Evolutionary conservation across 805 yeast species (phyloP), one percentile per base, ranked within the genome.

Genomic region (Naumovozyma dairenensis): DNA sequence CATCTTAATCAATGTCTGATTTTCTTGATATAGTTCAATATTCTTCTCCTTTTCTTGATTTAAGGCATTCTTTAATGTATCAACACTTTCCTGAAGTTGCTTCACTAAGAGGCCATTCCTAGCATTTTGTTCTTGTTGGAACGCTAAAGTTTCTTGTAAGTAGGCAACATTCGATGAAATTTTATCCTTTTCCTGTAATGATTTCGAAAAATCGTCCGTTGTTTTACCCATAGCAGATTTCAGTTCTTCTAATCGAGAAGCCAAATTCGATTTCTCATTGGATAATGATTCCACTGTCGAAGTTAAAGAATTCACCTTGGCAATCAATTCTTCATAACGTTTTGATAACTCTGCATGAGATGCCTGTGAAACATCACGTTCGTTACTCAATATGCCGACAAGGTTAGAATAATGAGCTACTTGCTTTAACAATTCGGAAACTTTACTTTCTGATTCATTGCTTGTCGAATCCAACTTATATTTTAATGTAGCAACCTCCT

Each of bases 1-100:
- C 38, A 66, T 67, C 40, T 66, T 76, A 18, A 69, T 71, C 28
- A 80, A 50, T 1, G 80, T 69, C 46, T 74, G 76, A 46, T 77
- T 80, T 49, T 81, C 92, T 53, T 81, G 84, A 16, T 64, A 58
- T 4, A 76, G 55, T 32, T 75, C 72, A 36, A 77, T 60, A 25
- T 71, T 67, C 29, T 74, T 74, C 29, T 70, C 69, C 38, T 75
- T 69, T 35, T 69, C 61, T 10, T 52, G 52, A 28, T 62, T 66
- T n/a, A 62, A 39, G 18, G 57, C 59, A 2, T 40, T 28, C 35
- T 59, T 62, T 36, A 64, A 43, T 1, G 26, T 34, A 6, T 49
- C 50, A 18, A 61, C 46, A 19, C 63, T 58, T 13, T 36, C 28
- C 33, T 56, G 46, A 44, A 59, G 32, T 49, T 60, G 34, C 45